Percentiles rank a stretch among this genome's conserved stretches.
Conservation (phyloP, 75 land plant genomes). For the Cryptomeria japonica region DNA sequence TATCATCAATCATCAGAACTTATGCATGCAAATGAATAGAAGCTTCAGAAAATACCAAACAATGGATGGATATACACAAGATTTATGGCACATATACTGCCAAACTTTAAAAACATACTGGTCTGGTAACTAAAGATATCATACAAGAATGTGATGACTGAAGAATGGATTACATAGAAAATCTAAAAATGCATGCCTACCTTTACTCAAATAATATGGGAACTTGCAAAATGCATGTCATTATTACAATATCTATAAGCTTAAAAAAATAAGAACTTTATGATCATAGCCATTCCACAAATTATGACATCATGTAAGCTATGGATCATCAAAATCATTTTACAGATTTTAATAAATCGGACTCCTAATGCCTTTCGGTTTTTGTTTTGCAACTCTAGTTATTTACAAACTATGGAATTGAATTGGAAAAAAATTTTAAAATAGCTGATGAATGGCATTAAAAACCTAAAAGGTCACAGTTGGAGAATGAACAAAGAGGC, state of each 20-base stretch:
- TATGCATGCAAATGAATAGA: neutral
- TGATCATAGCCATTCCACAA: neutral
- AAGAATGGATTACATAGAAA: neutral
- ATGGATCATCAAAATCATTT: neutral
- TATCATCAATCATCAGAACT: neutral
- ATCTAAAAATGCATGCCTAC: neutral
- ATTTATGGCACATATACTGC: neutral
- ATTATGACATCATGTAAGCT: neutral
- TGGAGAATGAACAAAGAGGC: neutral
- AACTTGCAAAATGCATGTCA: neutral
- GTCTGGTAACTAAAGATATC: neutral
- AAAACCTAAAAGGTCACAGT: neutral
- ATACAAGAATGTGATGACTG: neutral
- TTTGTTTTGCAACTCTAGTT: neutral
- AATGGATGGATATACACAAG: neutral
- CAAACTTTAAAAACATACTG: neutral
- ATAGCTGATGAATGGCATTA: too few species aligned
- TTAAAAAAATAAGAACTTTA: neutral
- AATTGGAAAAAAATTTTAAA: too few species aligned
- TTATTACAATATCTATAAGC: too few species aligned
- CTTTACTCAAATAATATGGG: neutral
- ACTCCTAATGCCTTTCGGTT: neutral
- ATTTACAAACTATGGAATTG: too few species aligned
- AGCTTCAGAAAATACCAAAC: neutral
- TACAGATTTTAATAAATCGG: too few species aligned